Base-by-base conservation (phyloP, 2,329 filamentous ascomycete species). In the Hymenoscyphus infarciens region DNA sequence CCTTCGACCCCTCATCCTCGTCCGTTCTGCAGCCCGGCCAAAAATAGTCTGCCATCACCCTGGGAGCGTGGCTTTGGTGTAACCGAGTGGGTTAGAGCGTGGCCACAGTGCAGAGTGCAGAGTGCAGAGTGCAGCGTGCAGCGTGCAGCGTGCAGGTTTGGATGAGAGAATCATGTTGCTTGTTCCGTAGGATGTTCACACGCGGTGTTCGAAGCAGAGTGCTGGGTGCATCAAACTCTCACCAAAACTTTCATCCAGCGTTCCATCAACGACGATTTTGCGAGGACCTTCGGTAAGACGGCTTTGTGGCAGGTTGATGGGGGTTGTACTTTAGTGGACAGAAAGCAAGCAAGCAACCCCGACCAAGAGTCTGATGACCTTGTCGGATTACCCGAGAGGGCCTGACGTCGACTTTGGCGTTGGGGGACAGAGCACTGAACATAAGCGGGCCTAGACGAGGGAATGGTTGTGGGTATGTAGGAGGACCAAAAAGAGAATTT, bases 391-490 rank as follows among this genome's bases (percentile, higher is more conserved):
- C 56, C 49, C 61, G 61, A 62, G 42, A 52, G 29, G 61, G 54
- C 61, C 42, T 59, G 66, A 66, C 61, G 65, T 67, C 54, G 63
- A 63, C 29, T 63, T 66, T 68, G 25, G 25, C 25, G 25, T 27
- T 27, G 25, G 25, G 25, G 25, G 25, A 27, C 58, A 61, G 60
- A 42, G 52, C 49, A 52, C 25, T 33, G 16, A 35, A 25, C 15
- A 25, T 27, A 25, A 27, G 25, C 25, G 25, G 25, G 25, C 25
- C 25, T 27, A 27, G 29, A 56, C 54, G 15, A 22, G 5, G 39
- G 25, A n/a, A n/a, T n/a, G n/a, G 8, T 25, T 29, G 53, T 29
- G 25, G 53, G 33, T 29, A 27, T 55, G 15, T 31, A 8, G n/a
- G n/a, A 38, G 56, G 33, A n/a, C 39, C 16, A 42, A 42, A 42